These are phyloP conservation scores for Diaporthe australafricana DNA, from an alignment of 2,329 filamentous ascomycete species.

Conservation along the genomic window DNA sequence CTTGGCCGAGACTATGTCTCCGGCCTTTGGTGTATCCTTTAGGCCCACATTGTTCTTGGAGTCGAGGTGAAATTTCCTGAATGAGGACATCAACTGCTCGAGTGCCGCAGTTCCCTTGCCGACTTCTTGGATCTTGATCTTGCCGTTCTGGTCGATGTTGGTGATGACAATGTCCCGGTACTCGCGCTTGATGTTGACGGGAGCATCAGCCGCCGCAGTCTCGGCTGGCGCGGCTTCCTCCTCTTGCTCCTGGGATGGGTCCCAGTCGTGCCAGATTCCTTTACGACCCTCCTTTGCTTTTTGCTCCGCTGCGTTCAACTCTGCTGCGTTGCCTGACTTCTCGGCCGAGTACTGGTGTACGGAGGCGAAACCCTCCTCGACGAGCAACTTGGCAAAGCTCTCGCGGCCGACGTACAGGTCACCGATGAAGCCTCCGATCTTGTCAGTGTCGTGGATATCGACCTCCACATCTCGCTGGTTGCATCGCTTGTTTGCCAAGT, in stretches of 20 bases:
- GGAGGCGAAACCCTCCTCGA: slow-evolving; percentile 92
- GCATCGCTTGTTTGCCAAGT: slow-evolving; percentile 88
- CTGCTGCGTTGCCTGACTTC: slow-evolving; percentile 88
- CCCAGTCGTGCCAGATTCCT: slow-evolving; percentile 93
- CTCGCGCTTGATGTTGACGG: slow-evolving; percentile 78
- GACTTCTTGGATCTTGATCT: slow-evolving; percentile 91
- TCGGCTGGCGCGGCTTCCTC: slow-evolving; percentile 63
- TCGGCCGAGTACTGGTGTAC: slow-evolving; percentile 97
- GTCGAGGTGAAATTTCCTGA: slow-evolving; percentile 90
- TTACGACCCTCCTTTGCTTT: slow-evolving; percentile 90
- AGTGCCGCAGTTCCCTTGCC: slow-evolving; percentile 87
- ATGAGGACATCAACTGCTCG: slow-evolving; percentile 88
- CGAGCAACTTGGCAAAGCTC: slow-evolving; percentile 91
- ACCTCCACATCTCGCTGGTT: slow-evolving; percentile 97
- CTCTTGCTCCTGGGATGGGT: slow-evolving; percentile 85
- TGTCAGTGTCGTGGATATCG: slow-evolving; percentile 94
- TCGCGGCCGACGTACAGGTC: slow-evolving; percentile 93
- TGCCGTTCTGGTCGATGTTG: slow-evolving; percentile 84
- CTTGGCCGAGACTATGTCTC: slow-evolving; percentile 90
- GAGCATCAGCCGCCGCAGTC: slow-evolving; percentile 63
- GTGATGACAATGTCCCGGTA: slow-evolving; percentile 96
- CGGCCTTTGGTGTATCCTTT: slow-evolving; percentile 83
- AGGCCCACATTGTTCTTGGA: slow-evolving; percentile 82
- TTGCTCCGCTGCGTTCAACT: slow-evolving; percentile 88
- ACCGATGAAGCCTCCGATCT: slow-evolving; percentile 97